Conservation (phyloP, 1,284 basidiomycete genomes). For the Wallemia mellicola region DNA sequence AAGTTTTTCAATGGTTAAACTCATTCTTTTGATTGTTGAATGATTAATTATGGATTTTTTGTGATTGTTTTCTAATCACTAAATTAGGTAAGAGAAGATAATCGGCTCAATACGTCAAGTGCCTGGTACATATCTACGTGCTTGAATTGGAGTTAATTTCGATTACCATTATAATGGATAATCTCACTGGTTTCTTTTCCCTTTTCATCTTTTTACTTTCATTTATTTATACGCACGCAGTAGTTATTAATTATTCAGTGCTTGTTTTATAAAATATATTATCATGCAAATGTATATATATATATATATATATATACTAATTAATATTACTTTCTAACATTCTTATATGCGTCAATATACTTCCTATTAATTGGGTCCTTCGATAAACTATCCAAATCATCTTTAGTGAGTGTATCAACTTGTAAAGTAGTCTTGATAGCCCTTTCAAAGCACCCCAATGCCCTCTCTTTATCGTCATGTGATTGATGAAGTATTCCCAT, state of each 20-base stretch:
- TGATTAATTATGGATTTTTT: background rate
- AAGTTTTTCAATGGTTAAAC: background rate
- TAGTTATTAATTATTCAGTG: too few species aligned
- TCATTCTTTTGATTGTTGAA: background rate
- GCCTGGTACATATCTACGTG: background rate
- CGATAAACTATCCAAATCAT: background rate
- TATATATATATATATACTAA: background rate
- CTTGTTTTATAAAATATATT: too few species aligned
- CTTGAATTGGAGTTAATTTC: too few species aligned
- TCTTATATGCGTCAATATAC: background rate
- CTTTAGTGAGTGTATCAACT: background rate
- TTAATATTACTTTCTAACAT: background rate
- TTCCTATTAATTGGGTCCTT: background rate
- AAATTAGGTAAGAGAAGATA: background rate
- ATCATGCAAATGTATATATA: background rate
- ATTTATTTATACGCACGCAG: too few species aligned
- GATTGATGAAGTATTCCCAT: background rate
- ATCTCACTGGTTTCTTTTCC: too few species aligned
- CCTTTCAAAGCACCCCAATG: background rate
- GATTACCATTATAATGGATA: too few species aligned
- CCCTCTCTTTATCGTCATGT: background rate
- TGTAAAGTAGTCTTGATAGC: background rate
- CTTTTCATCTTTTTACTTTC: too few species aligned
- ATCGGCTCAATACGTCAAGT: background rate
- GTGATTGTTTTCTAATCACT: background rate